Conservation (phyloP, 441 rosid genomes). For the Pelargonium fulgidum region DNA sequence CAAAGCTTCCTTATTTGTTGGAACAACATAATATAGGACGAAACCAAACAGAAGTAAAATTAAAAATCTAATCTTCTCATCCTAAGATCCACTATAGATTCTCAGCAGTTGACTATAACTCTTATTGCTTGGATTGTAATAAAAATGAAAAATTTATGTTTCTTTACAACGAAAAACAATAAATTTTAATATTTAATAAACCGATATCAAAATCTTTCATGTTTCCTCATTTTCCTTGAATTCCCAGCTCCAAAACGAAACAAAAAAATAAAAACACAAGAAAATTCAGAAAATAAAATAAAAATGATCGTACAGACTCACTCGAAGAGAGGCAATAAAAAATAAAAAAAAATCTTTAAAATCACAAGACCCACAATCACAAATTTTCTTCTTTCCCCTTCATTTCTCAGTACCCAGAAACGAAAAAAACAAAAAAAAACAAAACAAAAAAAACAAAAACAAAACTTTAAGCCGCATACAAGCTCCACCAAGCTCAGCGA, state of each 20-base stretch:
- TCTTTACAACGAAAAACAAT: neutral
- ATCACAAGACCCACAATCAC: too few species aligned
- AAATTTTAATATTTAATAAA: neutral
- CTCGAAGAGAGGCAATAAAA: too few species aligned
- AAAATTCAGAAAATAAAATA: too few species aligned
- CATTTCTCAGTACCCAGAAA: too few species aligned
- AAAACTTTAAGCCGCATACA: neutral
- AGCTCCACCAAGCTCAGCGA: neutral
- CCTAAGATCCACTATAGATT: neutral
- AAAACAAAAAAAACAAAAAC: too few species aligned
- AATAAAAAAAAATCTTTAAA: too few species aligned
- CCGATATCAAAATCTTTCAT: neutral
- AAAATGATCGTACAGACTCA: too few species aligned
- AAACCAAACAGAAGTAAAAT: neutral
- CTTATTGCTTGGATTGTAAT: neutral
- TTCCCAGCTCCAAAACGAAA: too few species aligned
- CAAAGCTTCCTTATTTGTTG: neutral
- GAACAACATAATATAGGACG: neutral
- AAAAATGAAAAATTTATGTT: conserved; percentile 4
- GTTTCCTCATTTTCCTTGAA: neutral
- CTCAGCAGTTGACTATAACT: neutral
- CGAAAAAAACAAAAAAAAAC: too few species aligned
- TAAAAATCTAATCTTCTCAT: neutral
- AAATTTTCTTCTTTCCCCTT: too few species aligned
- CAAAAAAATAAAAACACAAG: too few species aligned